Conservation (phyloP, 805 yeast species). For the Hanseniaspora vineae region DNA sequence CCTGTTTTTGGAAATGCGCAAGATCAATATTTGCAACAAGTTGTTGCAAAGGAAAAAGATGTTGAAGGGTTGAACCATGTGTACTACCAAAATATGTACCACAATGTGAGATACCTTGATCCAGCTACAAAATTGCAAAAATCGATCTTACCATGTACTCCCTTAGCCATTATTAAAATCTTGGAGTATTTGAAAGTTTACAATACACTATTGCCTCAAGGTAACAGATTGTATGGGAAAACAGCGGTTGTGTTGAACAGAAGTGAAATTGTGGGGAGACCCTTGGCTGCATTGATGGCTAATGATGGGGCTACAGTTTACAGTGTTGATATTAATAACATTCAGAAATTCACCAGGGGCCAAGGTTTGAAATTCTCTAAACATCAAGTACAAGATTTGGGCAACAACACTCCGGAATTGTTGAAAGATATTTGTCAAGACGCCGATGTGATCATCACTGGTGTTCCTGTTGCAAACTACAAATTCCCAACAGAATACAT, state of each 20-base stretch:
- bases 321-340: slow-evolving; percentile 77
- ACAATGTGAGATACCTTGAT: slow-evolving; percentile 78
- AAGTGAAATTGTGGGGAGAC: slow-evolving; percentile 95
- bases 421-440: slow-evolving; percentile 53
- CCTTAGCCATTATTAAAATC: slow-evolving; percentile 86
- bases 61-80: slow-evolving; percentile 90
- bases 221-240: slow-evolving; percentile 87
- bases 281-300: slow-evolving; percentile 88
- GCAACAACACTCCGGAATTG: slow-evolving; percentile 25
- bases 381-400: slow-evolving; percentile 63
- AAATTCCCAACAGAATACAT: slow-evolving; percentile 76
- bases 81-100: slow-evolving; percentile 90
- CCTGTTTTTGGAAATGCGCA: slow-evolving; percentile 94
- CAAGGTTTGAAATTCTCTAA: slow-evolving; percentile 71
- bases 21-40: slow-evolving; percentile 91
- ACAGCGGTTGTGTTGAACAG: slow-evolving; percentile 84
- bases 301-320: slow-evolving; percentile 96
- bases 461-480: slow-evolving; percentile 77
- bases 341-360: slow-evolving; percentile 89
- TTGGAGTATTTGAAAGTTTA: slow-evolving; percentile 83
- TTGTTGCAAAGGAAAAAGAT: slow-evolving; percentile 81
- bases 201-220: slow-evolving; percentile 69
- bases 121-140: slow-evolving; percentile 50
- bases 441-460: slow-evolving; percentile 91
- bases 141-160: slow-evolving; percentile 92